These are phyloP conservation scores for Polychaeton citri DNA, from an alignment of 2,329 filamentous ascomycete genomes.

Conservation along the genomic window DNA sequence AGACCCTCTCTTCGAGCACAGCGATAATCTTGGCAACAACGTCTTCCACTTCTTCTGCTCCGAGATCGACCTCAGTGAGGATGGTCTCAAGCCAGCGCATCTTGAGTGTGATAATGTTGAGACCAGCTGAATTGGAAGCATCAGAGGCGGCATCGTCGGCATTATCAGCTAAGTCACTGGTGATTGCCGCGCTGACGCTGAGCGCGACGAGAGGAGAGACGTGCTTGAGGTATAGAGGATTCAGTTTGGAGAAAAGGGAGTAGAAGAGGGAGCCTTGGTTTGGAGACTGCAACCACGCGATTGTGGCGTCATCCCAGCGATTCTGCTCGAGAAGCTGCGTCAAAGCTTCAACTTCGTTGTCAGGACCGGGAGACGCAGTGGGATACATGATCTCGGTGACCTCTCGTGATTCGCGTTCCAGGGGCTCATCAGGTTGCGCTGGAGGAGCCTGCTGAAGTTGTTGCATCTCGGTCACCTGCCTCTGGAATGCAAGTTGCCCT, in stretches of 20 bases:
- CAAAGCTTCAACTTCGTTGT: slow-evolving; percentile 48
- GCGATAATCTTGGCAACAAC: not conserved
- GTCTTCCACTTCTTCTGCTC: not conserved
- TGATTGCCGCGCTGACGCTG: slow-evolving; percentile 50
- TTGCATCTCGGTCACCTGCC: slow-evolving; percentile 32
- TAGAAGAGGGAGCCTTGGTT: slow-evolving; percentile 97
- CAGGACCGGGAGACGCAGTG: slow-evolving; percentile 7
- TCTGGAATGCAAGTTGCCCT: slow-evolving; percentile 56
- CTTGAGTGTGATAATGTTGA: not conserved
- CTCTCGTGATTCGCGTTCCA: slow-evolving; percentile 1
- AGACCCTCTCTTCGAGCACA: not conserved
- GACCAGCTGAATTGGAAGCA: not conserved
- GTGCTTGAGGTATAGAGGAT: slow-evolving; percentile 41
- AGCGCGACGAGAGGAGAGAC: slow-evolving; percentile 46
- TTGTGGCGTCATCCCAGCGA: slow-evolving; percentile 33
- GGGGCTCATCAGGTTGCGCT: slow-evolving; percentile 39
- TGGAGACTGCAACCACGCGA: slow-evolving; percentile 74
- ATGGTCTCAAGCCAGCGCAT: not conserved
- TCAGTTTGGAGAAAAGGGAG: slow-evolving; percentile 44
- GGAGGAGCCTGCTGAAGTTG: slow-evolving; percentile 26
- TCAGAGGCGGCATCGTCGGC: not conserved
- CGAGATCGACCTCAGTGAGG: not conserved
- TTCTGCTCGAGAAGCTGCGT: slow-evolving; percentile 48
- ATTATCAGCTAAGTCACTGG: slow-evolving; percentile 10
- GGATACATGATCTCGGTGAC: slow-evolving; percentile 26